Evolutionary conservation across 768 basidiomycete genomes (phyloP), one percentile per base, ranked within the genome.

Genomic region (Suillus subluteus): DNA sequence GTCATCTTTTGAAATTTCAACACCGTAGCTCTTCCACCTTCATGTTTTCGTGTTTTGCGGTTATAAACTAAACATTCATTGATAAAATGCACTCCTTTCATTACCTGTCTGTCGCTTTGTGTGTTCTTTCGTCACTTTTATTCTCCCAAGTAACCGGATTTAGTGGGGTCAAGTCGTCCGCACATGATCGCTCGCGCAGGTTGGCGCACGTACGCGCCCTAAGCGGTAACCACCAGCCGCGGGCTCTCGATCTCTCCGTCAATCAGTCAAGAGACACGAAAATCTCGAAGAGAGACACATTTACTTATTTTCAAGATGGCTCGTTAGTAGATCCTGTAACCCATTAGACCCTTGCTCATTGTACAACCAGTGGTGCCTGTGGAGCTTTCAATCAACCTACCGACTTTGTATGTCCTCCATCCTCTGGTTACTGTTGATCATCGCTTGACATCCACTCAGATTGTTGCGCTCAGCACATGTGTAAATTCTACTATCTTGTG

Each of bases 391-490:
- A 71, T 26, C n/a, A 62, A 54, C 70, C 75, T 50, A 61, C 37
- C 35, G 75, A 78, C 64, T 77, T 70, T 38, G 76, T 79, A 62
- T 69, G 50, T 50, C 32, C 43, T 37, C 40, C 40, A 50, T 40
- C 30, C 21, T 21, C 2, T 23, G 0, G 44, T 13, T 38, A 23
- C 35, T 7, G 43, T 44, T 8, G 32, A 32, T 55, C 26, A 58
- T 61, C 35, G 46, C 55, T 68, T 54, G 66, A 37, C 32, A 23
- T 41, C 4, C 13, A 6, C 16, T 62, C 68, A 84, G 83, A 80
- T 85, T 50, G 82, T 84, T 23, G 84, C 84, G 15, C 65, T 84
- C 54, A 81, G 82, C 62, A 70, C 76, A 43, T 73, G 71, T 58
- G 83, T 84, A 69, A 65, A 80, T 67, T 46, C 23, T 23, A 41